phyloP scores from a whole-genome alignment of 1,284 basidiomycete genomes.

The Afroboletus lepidellus region DNA sequence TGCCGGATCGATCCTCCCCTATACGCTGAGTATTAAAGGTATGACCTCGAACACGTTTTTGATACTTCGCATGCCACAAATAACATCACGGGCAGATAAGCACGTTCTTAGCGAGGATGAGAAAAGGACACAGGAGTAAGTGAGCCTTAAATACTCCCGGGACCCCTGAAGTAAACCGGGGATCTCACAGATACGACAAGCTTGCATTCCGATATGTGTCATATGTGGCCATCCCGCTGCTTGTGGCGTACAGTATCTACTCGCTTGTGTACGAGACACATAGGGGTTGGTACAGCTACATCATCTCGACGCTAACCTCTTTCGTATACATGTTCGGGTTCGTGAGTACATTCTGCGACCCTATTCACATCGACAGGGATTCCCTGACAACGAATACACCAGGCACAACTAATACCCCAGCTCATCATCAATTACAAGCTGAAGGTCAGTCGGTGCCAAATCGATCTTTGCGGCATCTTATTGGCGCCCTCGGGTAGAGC shows the following conservation, averaged over 20 bases:
- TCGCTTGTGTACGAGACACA: constrained; percentile 89
- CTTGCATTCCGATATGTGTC: constrained; percentile 91
- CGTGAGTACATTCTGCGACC: constrained; percentile 49
- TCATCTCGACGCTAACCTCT: constrained; percentile 83
- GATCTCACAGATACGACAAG: constrained; percentile 65
- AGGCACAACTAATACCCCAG: constrained; percentile 90
- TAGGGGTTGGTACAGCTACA: constrained; percentile 93
- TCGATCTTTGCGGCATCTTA: constrained; percentile 17
- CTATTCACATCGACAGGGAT: constrained; percentile 3
- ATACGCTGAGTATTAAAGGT: constrained; percentile 81
- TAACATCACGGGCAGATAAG: constrained; percentile 60
- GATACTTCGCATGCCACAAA: constrained; percentile 9
- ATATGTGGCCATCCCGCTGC: constrained; percentile 80
- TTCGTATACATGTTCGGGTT: constrained; percentile 98
- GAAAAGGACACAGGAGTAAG: constrained; percentile 95
- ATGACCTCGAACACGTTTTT: constrained; percentile 24
- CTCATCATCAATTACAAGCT: constrained; percentile 96
- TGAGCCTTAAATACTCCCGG: constrained; percentile 2
- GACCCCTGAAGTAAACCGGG: constrained; percentile 24
- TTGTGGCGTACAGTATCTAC: constrained; percentile 87
- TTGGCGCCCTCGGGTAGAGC: constrained; percentile 47
- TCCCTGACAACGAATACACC: constrained; percentile 22
- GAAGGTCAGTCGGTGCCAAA: constrained; percentile 55
- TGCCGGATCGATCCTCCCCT: constrained; percentile 70
- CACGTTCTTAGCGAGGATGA: constrained; percentile 93